Percentiles rank a stretch among this genome's conserved stretches.
Evolutionary conservation across 495 filamentous ascomycete genomes (phyloP).

Genomic region (Echria macrotheca): DNA sequence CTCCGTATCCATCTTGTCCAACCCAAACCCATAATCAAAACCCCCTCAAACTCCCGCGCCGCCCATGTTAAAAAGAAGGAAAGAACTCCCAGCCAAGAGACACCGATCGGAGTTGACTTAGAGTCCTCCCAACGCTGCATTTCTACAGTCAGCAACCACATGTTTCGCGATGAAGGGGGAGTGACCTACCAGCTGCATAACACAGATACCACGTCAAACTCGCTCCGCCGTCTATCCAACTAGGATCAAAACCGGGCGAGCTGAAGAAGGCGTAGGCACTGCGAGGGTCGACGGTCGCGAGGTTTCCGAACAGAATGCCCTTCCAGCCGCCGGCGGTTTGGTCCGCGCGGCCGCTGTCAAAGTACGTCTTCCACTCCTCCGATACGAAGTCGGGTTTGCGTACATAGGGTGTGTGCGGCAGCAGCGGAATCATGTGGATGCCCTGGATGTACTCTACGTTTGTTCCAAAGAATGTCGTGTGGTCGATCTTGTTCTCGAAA

Average conservation of each 20-base stretch:
- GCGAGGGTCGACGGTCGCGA: conserved; percentile 68
- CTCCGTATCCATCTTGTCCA: no score
- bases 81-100: background rate
- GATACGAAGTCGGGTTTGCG: conserved; percentile 64
- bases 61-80: no score
- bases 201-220: conserved; percentile 86
- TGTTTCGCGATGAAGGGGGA: background rate
- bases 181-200: conserved; percentile 56
- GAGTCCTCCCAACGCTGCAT: conserved; percentile 1
- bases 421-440: conserved; percentile 93
- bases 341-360: conserved; percentile 55
- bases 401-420: conserved; percentile 63
- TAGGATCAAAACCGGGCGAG: conserved; percentile 56
- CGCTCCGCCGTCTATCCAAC: conserved; percentile 80
- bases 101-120: no score
- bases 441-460: conserved; percentile 83
- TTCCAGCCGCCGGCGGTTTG: conserved; percentile 71
- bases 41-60: no score
- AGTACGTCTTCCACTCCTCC: conserved; percentile 83
- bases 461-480: conserved; percentile 86
- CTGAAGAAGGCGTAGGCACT: conserved; percentile 72
- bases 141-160: background rate
- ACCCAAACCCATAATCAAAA: background rate
- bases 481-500: conserved; percentile 96
- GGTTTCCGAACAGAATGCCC: conserved; percentile 77